Base-by-base conservation (phyloP, 495 filamentous ascomycete genomes). In the Neurospora sp. region DNA sequence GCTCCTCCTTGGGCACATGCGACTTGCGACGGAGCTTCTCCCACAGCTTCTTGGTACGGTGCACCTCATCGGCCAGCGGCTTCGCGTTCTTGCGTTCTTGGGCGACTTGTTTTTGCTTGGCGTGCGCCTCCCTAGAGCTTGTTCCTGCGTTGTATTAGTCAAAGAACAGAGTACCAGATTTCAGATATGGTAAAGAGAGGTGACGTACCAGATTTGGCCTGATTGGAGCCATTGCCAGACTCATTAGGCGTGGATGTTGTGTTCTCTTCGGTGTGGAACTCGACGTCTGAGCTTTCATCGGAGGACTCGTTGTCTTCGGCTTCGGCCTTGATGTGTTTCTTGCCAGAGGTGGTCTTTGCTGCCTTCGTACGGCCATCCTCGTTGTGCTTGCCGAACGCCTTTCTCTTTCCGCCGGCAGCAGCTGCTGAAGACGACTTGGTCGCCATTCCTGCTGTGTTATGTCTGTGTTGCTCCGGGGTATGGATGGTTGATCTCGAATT, bases 41-140 rank as follows among this genome's bases (percentile, higher is more conserved):
- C 96, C 96, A 99, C 42, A 99, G 86, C 83, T 97, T 93, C 85
- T 98, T 98, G 4, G 93, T 92, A 59, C 93, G 89, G n/a, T 89
- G 87, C 73, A 99, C 90, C 71, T 90, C 89, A 76, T 97, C 93
- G 74, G 95, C 93, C 71, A 97, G 89, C 8, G 96, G 96, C 80
- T 97, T 98, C 35, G 91, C 90, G 39, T 92, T 90, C 86, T 95
- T 98, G 76, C 96, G 92, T 79, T 98, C 94, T 78, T 90, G 90
- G 45, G 88, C 90, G 41, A 97, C 86, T 71, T 90, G 92, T 77
- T 94, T 97, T 81, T 99, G 96, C 81, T 97, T 97, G 35, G 89
- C 88, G 79, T 98, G 96, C 18, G 93, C 89, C 84, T 98, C 95
- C 77, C 89, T 89, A 3, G 95, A 97, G 38, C 31, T 78, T 70